Evolutionary conservation across 495 filamentous ascomycete species (phyloP).

Genomic region (Diplogelasinospora grovesii): DNA sequence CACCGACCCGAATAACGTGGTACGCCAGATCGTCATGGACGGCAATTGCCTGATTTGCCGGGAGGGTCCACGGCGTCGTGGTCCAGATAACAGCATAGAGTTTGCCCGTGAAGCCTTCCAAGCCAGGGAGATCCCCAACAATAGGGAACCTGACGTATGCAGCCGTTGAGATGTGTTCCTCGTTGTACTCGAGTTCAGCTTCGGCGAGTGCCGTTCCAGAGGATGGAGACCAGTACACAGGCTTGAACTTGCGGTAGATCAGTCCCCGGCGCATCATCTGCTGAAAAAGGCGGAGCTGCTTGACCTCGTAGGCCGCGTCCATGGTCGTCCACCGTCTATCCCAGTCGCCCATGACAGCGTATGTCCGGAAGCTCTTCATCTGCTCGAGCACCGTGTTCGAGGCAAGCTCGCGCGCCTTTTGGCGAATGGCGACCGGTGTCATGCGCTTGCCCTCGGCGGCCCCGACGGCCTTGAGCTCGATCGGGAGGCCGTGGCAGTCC

Average conservation of each 20-base stretch:
- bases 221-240: slow-evolving; percentile 94
- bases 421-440: slow-evolving; percentile 47
- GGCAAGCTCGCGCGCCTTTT: slow-evolving; percentile 69
- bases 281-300: slow-evolving; percentile 77
- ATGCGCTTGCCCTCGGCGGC: slow-evolving; percentile 28
- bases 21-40: slow-evolving; percentile 69
- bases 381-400: slow-evolving; percentile 67
- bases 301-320: slow-evolving; percentile 79
- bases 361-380: slow-evolving; percentile 73
- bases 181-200: slow-evolving; percentile 91
- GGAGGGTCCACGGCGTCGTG: slow-evolving; percentile 95
- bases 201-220: slow-evolving; percentile 88
- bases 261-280: slow-evolving; percentile 78
- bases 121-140: slow-evolving; percentile 35
- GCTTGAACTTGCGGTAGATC: slow-evolving; percentile 82
- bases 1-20: slow-evolving; percentile 51
- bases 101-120: slow-evolving; percentile 25
- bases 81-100: slow-evolving; percentile 88
- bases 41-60: slow-evolving; percentile 85
- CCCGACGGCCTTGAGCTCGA: slow-evolving; percentile 93
- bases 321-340: slow-evolving; percentile 86
- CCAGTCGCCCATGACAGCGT: slow-evolving; percentile 94
- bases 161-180: slow-evolving; percentile 71
- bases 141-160: slow-evolving; percentile 80
- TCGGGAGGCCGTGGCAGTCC: slow-evolving; percentile 97